Evolutionary conservation across 2,329 filamentous ascomycete species (phyloP), one percentile per base, ranked within the genome.

Genomic region (Hymenoscyphus salicellus): DNA sequence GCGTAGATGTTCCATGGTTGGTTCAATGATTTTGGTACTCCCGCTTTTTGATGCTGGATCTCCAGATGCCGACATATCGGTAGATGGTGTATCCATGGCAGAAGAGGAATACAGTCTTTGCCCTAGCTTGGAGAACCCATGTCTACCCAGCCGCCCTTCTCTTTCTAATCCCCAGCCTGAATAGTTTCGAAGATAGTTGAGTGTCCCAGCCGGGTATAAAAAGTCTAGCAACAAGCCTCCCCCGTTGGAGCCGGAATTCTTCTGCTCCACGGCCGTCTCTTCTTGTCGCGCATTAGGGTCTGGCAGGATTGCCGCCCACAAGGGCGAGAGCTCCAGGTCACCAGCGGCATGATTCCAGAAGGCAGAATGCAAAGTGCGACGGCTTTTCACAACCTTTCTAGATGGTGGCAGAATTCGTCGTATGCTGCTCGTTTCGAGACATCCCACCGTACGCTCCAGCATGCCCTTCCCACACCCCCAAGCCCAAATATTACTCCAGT

Each of bases 371-470:
- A 86, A 78, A 74, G 77, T 78, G 70, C 83, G 82, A 67, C 78
- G 79, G 68, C 70, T 75, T 60, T 74, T 74, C 38, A 72, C 62
- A 23, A 69, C 75, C 76, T 72, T 73, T 58, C 65, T 71, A 32
- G 72, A 70, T 58, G 68, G 66, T 69, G 73, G 79, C 66, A 84
- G 73, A 72, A 83, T 78, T 71, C 80, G 78, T 74, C 81, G 80
- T 74, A 82, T 78, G 79, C 83, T 81, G 76, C 81, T 79, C 79
- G 84, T 79, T 79, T 86, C 80, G 77, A 76, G 71, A 73, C 82
- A 86, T 84, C 79, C 78, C 75, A 81, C 80, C 74, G 82, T 82
- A 72, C 82, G 82, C 82, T 86, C 83, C 75, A 86, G 82, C 84
- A 86, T 86, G 74, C 78, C 79, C 78, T 76, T 67, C 67, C 63